Evolutionary conservation across 2,329 filamentous ascomycete genomes (phyloP).

Genomic region (Sarocladium strictum): DNA sequence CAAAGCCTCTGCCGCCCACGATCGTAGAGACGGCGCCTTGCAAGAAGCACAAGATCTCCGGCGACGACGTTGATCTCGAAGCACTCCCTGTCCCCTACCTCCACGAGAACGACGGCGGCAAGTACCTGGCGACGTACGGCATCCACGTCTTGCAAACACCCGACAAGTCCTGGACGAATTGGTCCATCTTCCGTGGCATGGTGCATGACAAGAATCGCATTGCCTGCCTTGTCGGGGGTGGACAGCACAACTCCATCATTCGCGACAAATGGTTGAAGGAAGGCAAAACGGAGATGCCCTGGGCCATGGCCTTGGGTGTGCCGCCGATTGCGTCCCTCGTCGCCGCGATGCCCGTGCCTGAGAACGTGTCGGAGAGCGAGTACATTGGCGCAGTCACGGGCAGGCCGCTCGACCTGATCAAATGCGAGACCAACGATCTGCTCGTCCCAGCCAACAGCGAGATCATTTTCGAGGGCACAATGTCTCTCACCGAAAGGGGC

Average conservation of each 20-base stretch:
- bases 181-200: slow-evolving; percentile 40
- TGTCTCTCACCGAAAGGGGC: slow-evolving; percentile 35
- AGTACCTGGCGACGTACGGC: slow-evolving; percentile 44
- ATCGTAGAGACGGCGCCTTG: slow-evolving; percentile 31
- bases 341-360: slow-evolving; percentile 41
- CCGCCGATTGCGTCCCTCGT: slow-evolving; percentile 44
- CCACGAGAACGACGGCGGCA: slow-evolving; percentile 40
- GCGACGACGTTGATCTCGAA: slow-evolving; percentile 35
- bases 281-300: slow-evolving; percentile 39
- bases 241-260: slow-evolving; percentile 41
- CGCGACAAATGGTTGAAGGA: slow-evolving; percentile 38
- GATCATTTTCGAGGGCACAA: slow-evolving; percentile 44
- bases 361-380: slow-evolving; percentile 39
- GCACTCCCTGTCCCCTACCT: slow-evolving; percentile 35
- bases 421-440: slow-evolving; percentile 45
- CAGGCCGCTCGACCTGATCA: slow-evolving; percentile 38
- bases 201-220: slow-evolving; percentile 36
- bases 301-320: slow-evolving; percentile 40
- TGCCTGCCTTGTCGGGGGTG: slow-evolving; percentile 32
- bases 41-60: slow-evolving; percentile 34
- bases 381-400: slow-evolving; percentile 43
- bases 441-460: slow-evolving; percentile 43
- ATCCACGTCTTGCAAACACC: slow-evolving; percentile 41
- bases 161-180: slow-evolving; percentile 40
- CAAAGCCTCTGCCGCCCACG: slow-evolving; percentile 27